Conservation (phyloP, 805 yeast genomes). For the Spathaspora gorwiae region DNA sequence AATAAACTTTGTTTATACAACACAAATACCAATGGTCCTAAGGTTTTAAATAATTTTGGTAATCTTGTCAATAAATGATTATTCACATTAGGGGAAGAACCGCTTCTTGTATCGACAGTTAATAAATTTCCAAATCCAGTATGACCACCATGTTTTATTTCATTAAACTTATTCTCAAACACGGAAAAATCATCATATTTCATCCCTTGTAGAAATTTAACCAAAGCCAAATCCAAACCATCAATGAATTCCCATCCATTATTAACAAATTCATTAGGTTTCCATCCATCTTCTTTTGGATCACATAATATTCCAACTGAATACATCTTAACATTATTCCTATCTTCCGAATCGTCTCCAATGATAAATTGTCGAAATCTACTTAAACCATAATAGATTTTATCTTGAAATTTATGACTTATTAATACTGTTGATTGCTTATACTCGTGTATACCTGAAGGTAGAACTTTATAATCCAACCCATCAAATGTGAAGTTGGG, state of each 20-base stretch:
- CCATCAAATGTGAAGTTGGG: slow-evolving; percentile 21
- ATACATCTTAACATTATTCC: slow-evolving; percentile 34
- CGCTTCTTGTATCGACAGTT: background rate
- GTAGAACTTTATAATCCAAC: slow-evolving; percentile 35
- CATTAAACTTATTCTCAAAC: slow-evolving; percentile 14
- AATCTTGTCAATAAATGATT: slow-evolving; percentile 43
- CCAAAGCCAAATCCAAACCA: slow-evolving; percentile 21
- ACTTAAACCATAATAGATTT: slow-evolving; percentile 31
- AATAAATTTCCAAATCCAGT: background rate
- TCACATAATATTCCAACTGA: slow-evolving; percentile 34
- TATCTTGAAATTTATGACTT: slow-evolving; percentile 20
- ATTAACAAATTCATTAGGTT: slow-evolving; percentile 29
- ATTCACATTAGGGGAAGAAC: slow-evolving; percentile 6
- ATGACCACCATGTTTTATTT: slow-evolving; percentile 2
- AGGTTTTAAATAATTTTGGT: slow-evolving; percentile 39
- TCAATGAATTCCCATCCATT: slow-evolving; percentile 38
- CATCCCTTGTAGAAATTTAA: slow-evolving; percentile 14
- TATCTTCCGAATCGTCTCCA: slow-evolving; percentile 8
- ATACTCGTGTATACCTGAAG: slow-evolving; percentile 38
- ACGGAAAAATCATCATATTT: slow-evolving; percentile 13
- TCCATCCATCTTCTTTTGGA: slow-evolving; percentile 24
- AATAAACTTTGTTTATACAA: slow-evolving; percentile 61
- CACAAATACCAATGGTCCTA: slow-evolving; percentile 65
- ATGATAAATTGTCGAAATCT: slow-evolving; percentile 23
- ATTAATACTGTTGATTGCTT: slow-evolving; percentile 25